Conservation (phyloP, 768 basidiomycete species). For the Cantharellus cinnabarinus region DNA sequence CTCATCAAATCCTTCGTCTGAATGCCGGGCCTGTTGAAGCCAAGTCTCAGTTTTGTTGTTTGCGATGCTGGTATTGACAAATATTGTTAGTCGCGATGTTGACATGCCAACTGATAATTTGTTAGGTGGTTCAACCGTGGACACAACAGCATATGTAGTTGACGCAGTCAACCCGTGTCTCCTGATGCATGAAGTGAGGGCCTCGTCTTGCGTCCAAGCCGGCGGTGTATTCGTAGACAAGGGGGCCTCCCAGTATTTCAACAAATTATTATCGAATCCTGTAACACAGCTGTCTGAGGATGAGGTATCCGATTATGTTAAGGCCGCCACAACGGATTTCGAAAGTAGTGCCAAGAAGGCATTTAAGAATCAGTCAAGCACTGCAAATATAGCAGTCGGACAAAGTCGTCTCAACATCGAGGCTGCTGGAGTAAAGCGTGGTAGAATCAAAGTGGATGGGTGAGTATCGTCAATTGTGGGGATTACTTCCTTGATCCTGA, state of each 20-base stretch:
- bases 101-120: too few species aligned
- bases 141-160: too few species aligned
- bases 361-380: background rate
- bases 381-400: background rate
- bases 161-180: too few species aligned
- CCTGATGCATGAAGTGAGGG: too few species aligned
- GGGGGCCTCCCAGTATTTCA: background rate
- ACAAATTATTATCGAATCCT: background rate
- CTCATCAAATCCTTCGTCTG: background rate
- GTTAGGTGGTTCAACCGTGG: background rate
- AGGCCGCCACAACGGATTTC: background rate
- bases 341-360: background rate
- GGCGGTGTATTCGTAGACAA: background rate
- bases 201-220: background rate
- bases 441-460: background rate
- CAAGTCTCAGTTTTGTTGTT: background rate
- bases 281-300: background rate
- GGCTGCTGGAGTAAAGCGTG: background rate
- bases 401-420: background rate
- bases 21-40: background rate
- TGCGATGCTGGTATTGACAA: background rate
- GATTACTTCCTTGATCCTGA: background rate
- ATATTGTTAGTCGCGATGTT: too few species aligned
- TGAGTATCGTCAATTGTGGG: background rate
- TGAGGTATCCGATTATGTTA: background rate